Percentiles rank a stretch among this genome's conserved stretches.
Conservation (phyloP, 2,329 filamentous ascomycete genomes). For the Botrytis medusae region DNA sequence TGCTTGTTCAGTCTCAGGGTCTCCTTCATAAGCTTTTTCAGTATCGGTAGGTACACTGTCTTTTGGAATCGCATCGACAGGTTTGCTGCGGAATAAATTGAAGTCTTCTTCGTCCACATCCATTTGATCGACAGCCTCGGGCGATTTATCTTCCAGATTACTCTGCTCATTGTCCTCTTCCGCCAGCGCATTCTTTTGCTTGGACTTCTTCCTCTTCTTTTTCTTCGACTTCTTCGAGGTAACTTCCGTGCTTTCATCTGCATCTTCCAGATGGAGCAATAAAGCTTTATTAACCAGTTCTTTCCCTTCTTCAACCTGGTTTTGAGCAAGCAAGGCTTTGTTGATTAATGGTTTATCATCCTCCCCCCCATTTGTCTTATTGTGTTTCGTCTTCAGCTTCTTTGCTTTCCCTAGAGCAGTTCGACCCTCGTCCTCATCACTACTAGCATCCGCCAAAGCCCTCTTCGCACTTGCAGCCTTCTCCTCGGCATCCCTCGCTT, state of each 20-base stretch:
- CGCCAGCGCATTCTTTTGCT: conserved; percentile 14
- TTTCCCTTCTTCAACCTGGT: conserved; percentile 9
- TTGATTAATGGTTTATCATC: conserved; percentile 20
- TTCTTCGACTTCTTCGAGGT: conserved; percentile 23
- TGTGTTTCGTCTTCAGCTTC: conserved; percentile 33
- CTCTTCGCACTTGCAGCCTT: conserved; percentile 39
- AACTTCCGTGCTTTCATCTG: conserved; percentile 9
- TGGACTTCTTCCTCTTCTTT: conserved; percentile 24
- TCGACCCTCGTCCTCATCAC: conserved; percentile 41
- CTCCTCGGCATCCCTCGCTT: conserved; percentile 39
- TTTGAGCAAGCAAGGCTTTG: conserved; percentile 20
- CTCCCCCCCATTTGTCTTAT: neutral
- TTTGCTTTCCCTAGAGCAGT: conserved; percentile 40
- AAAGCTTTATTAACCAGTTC: conserved; percentile 21
- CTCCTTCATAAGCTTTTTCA: conserved; percentile 21
- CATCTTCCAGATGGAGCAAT: conserved; percentile 12
- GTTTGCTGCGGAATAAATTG: conserved; percentile 22
- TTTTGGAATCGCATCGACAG: conserved; percentile 5
- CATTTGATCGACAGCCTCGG: conserved; percentile 15
- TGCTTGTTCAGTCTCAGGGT: conserved; percentile 7
- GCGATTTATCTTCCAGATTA: conserved; percentile 3
- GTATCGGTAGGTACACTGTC: neutral
- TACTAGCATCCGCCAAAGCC: conserved; percentile 36
- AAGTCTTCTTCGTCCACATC: conserved; percentile 16
- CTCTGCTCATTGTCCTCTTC: conserved; percentile 5